These are phyloP conservation scores for Kernera saxatilis DNA, from an alignment of 345 rosid genomes.

Conservation along the genomic window DNA sequence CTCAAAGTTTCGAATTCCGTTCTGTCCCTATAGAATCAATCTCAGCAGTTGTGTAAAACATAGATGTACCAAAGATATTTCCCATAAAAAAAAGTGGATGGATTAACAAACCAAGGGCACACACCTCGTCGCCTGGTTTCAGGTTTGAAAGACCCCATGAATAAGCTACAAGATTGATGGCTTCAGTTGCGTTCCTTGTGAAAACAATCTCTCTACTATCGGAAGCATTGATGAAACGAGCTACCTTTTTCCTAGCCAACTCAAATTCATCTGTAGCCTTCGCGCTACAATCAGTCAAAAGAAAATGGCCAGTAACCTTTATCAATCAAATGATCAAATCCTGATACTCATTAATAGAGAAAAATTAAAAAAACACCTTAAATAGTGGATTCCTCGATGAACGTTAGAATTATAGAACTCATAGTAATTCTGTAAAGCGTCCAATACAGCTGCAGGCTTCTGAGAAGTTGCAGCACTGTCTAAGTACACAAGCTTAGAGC, in stretches of 20 bases:
- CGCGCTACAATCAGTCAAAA: slow-evolving; percentile 41
- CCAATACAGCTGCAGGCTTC: slow-evolving; percentile 68
- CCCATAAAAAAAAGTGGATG: not conserved
- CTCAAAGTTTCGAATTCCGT: not conserved
- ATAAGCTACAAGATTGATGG: slow-evolving; percentile 85
- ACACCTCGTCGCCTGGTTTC: slow-evolving; percentile 79
- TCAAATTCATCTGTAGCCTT: slow-evolving; percentile 93
- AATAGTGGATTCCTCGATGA: slow-evolving; percentile 78
- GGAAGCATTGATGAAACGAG: slow-evolving; percentile 69
- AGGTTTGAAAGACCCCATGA: slow-evolving; percentile 79
- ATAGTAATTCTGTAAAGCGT: slow-evolving; percentile 68
- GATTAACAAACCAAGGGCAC: not conserved
- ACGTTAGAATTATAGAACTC: slow-evolving; percentile 80
- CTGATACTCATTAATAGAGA: not conserved
- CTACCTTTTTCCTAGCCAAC: slow-evolving; percentile 85
- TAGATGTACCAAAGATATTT: not conserved
- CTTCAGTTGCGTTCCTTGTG: slow-evolving; percentile 96
- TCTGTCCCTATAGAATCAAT: not conserved
- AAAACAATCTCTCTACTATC: slow-evolving; percentile 74
- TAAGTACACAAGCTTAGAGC: slow-evolving; percentile 77
- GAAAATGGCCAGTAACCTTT: not conserved
- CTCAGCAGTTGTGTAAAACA: not conserved
- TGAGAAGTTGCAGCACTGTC: slow-evolving; percentile 99
- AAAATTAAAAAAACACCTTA: slow-evolving; percentile 41
- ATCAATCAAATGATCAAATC: not conserved